Base-by-base conservation (phyloP, 345 rosid species). In the Gossypium sturtianum region DNA sequence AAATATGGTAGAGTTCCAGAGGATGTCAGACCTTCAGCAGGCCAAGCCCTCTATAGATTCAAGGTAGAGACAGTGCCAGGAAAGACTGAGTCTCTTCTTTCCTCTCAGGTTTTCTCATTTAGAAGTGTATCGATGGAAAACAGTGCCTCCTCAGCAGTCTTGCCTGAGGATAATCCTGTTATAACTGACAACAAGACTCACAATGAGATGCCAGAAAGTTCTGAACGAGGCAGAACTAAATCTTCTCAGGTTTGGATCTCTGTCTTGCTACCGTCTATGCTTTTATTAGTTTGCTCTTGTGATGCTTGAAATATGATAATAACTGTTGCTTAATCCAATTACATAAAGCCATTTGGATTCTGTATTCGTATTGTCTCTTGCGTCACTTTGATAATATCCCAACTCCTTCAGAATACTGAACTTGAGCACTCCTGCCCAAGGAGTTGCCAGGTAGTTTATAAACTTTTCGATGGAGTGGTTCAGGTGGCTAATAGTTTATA, bases 81-180 rank as follows among this genome's bases (percentile, higher is more conserved):
- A 78, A 87, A 79, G 78, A 80, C 82, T 20, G 88, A 86, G 72
- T 80, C 80, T 66, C 87, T 89, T 79, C 89, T 94, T 82, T 94
- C 98, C 83, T 91, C 97, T 27, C 94, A 94, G 70, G 96, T 94
- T 76, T 92, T 91, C 85, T 94, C 98, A 67, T 94, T 91, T 85
- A 89, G 86, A 84, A 86, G 91, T 82, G 78, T 88, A 57, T 81
- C 89, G 64, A 70, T 74, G 74, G 92, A 78, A 74, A 81, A 74
- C 75, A 90, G 84, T 73, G 85, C 74, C 71, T 79, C 91, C 34
- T 75, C 85, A n/a, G 51, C 73, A 52, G 73, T 77, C 76, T 66
- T 66, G 41, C 74, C 77, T 0, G 88, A 81, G 75, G 76, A 52
- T 79, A 74, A 68, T 63, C 76, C 75, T 16, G 16, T 77, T 52